Evolutionary conservation across 2,329 filamentous ascomycete species (phyloP).

Genomic region (Ilyonectria mors-panacis): DNA sequence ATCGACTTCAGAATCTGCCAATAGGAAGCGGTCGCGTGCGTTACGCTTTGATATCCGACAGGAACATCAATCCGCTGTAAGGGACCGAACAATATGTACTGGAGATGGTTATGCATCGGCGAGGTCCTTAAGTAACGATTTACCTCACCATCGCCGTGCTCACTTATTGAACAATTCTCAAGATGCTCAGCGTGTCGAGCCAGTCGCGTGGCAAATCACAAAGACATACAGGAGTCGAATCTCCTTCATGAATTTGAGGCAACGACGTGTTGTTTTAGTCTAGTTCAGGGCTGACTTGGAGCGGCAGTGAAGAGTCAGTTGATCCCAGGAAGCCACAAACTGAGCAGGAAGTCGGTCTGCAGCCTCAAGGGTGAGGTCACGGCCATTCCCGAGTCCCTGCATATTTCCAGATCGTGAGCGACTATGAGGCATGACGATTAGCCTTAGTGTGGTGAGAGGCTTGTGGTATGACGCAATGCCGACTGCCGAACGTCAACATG

Average conservation of each 20-base stretch:
- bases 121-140: no score
- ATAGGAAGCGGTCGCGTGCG: no score
- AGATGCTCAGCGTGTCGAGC: slow-evolving; percentile 45
- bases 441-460: slow-evolving; percentile 38
- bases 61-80: no score
- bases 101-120: no score
- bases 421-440: neutral
- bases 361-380: slow-evolving; percentile 43
- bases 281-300: slow-evolving; percentile 39
- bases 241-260: slow-evolving; percentile 41
- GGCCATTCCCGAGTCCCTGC: slow-evolving; percentile 38
- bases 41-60: no score
- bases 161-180: no score
- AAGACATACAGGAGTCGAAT: slow-evolving; percentile 38
- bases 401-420: slow-evolving; percentile 41
- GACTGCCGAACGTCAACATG: slow-evolving; percentile 39
- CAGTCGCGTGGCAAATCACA: slow-evolving; percentile 39
- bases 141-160: no score
- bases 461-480: slow-evolving; percentile 50
- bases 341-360: slow-evolving; percentile 28
- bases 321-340: slow-evolving; percentile 42
- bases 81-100: no score
- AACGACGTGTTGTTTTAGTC: slow-evolving; percentile 40
- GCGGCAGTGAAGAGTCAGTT: slow-evolving; percentile 48
- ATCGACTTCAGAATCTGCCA: no score